phyloP scores from a whole-genome alignment of 495 filamentous ascomycete genomes.

The Penicillium tannophilum region DNA sequence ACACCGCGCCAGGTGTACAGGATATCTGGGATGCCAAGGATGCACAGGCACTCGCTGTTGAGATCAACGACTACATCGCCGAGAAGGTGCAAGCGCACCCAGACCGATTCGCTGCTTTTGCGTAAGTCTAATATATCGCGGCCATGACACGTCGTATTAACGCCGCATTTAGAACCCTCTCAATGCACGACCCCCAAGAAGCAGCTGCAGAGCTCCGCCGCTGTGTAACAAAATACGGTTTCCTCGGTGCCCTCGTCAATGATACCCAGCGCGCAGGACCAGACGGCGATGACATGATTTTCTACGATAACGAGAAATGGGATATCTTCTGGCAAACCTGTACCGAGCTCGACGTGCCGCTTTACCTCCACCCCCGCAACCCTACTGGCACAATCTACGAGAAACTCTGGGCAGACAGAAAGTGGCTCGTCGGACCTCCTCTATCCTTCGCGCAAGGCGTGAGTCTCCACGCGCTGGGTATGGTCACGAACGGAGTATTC shows the following conservation, averaged over 20 bases:
- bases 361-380: constrained; percentile 63
- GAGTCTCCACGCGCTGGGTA: constrained; percentile 51
- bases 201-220: constrained; percentile 58
- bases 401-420: constrained; percentile 52
- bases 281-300: constrained; percentile 57
- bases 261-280: constrained; percentile 54
- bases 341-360: constrained; percentile 60
- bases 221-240: constrained; percentile 56
- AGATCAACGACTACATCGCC: constrained; percentile 62
- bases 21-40: constrained; percentile 54
- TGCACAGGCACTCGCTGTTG: constrained; percentile 45
- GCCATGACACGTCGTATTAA: background rate
- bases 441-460: constrained; percentile 54
- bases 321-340: constrained; percentile 59
- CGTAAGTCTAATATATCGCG: constrained; percentile 26
- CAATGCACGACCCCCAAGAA: constrained; percentile 57
- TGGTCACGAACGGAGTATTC: constrained; percentile 56
- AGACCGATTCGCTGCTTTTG: constrained; percentile 59
- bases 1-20: constrained; percentile 59
- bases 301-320: constrained; percentile 59
- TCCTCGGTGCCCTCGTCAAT: constrained; percentile 62
- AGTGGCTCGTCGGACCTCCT: constrained; percentile 49
- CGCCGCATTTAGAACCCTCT: constrained; percentile 36
- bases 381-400: constrained; percentile 52
- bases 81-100: constrained; percentile 52